phyloP scores from a whole-genome alignment of 2,329 filamentous ascomycete species.

The Sporothrix luriei region DNA sequence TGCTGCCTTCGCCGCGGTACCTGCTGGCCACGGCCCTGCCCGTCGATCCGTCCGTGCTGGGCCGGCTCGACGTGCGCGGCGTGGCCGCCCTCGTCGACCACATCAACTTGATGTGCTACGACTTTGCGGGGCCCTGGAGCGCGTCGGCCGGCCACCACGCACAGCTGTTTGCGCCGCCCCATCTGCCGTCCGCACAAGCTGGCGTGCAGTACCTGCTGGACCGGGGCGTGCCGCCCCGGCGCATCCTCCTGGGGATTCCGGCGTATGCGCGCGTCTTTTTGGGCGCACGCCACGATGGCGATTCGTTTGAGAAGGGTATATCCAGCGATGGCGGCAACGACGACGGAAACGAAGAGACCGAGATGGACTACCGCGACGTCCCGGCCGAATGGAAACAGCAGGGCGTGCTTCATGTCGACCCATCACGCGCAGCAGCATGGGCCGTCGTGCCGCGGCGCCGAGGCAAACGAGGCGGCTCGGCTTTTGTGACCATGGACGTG shows the following conservation, averaged over 20 bases:
- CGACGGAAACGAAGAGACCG: conserved; percentile 44
- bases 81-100: conserved; percentile 59
- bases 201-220: conserved; percentile 58
- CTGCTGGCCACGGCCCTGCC: conserved; percentile 65
- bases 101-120: conserved; percentile 70
- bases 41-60: conserved; percentile 63
- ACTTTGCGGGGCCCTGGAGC: conserved; percentile 67
- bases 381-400: conserved; percentile 42
- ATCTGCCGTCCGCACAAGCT: conserved; percentile 54
- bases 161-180: conserved; percentile 54
- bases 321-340: conserved; percentile 31
- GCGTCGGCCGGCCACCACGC: conserved; percentile 64
- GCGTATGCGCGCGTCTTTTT: conserved; percentile 65
- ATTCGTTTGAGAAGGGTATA: conserved; percentile 47
- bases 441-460: conserved; percentile 46
- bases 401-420: conserved; percentile 37
- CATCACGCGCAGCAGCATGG: conserved; percentile 55
- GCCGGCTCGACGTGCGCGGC: conserved; percentile 59
- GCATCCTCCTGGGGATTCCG: conserved; percentile 65
- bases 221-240: conserved; percentile 58
- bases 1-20: conserved; percentile 55
- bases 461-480: conserved; percentile 39
- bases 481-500: conserved; percentile 68
- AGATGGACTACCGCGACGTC: conserved; percentile 65
- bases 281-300: conserved; percentile 55